A percentile compares a stretch with the other conserved stretches of the same genome.
Evolutionary conservation across 2,329 filamentous ascomycete species (phyloP).

Genomic region (Aspergillus alliaceus): DNA sequence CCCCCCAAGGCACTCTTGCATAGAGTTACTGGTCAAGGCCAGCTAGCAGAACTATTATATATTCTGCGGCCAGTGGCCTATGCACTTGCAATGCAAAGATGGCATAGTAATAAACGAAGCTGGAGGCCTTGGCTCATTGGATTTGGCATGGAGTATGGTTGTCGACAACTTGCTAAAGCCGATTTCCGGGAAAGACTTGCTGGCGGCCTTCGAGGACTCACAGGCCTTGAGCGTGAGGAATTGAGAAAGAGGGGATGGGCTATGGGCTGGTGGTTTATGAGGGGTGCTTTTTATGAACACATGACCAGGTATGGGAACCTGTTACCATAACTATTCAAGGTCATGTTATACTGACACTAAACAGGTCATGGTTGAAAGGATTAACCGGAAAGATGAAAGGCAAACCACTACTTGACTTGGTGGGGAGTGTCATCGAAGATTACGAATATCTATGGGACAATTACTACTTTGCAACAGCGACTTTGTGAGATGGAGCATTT

Average conservation of each 20-base stretch:
- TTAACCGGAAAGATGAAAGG: conserved; percentile 69
- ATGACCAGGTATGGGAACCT: conserved; percentile 63
- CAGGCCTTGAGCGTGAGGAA: conserved; percentile 85
- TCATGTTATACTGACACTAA: conserved; percentile 23
- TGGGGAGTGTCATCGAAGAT: conserved; percentile 85
- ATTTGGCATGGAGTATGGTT: conserved; percentile 79
- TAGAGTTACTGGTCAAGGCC: conserved; percentile 68
- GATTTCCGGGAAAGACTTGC: conserved; percentile 64
- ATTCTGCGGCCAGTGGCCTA: conserved; percentile 88
- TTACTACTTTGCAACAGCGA: conserved; percentile 81
- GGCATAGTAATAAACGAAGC: conserved; percentile 68
- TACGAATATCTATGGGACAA: conserved; percentile 98
- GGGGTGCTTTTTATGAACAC: conserved; percentile 95
- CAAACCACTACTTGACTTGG: conserved; percentile 74
- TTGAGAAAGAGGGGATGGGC: conserved; percentile 84
- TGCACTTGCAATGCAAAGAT: conserved; percentile 75
- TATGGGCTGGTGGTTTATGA: conserved; percentile 94
- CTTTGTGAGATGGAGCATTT: conserved; percentile 34
- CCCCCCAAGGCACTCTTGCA: conserved; percentile 85
- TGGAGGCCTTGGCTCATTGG: conserved; percentile 94
- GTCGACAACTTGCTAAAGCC: conserved; percentile 76
- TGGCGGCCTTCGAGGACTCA: conserved; percentile 72
- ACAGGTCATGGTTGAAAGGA: conserved; percentile 63
- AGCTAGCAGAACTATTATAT: conserved; percentile 85
- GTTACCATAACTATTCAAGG: neutral